phyloP scores from a whole-genome alignment of 495 filamentous ascomycete genomes.

The Aspergillus nanangensis region DNA sequence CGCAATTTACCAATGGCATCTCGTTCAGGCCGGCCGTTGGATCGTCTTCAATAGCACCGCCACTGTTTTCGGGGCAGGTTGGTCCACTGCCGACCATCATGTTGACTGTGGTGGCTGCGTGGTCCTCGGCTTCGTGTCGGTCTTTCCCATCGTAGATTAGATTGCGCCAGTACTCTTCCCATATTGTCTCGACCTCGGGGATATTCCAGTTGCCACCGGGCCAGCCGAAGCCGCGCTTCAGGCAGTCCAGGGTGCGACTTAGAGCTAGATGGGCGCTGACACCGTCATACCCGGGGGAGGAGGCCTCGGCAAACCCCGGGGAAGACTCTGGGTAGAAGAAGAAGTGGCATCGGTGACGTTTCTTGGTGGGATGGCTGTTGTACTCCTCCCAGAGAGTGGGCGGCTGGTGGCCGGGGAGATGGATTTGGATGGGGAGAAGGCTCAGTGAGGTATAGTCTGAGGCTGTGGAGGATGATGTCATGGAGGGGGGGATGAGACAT shows the following conservation, averaged over 20 bases:
- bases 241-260: constrained; percentile 44
- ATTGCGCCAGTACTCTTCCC: constrained; percentile 50
- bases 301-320: constrained; percentile 28
- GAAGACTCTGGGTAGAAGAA: constrained; percentile 43
- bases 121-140: constrained; percentile 9
- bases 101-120: neutral
- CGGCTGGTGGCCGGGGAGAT: constrained; percentile 46
- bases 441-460: constrained; percentile 37
- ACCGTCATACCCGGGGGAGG: constrained; percentile 22
- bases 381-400: constrained; percentile 22
- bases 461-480: constrained; percentile 23
- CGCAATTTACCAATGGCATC: constrained; percentile 18
- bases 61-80: neutral
- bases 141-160: constrained; percentile 6
- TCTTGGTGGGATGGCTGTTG: constrained; percentile 17
- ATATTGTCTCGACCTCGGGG: constrained; percentile 52
- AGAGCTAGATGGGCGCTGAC: constrained; percentile 50
- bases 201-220: constrained; percentile 37
- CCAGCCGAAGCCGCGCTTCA: constrained; percentile 51
- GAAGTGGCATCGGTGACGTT: constrained; percentile 40
- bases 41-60: constrained; percentile 6
- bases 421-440: constrained; percentile 48
- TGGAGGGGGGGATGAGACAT: constrained; percentile 9
- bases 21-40: constrained; percentile 5
- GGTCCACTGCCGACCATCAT: constrained; percentile 5